phyloP scores from a whole-genome alignment of 257 asterid genomes.

The Petunia secreta region DNA sequence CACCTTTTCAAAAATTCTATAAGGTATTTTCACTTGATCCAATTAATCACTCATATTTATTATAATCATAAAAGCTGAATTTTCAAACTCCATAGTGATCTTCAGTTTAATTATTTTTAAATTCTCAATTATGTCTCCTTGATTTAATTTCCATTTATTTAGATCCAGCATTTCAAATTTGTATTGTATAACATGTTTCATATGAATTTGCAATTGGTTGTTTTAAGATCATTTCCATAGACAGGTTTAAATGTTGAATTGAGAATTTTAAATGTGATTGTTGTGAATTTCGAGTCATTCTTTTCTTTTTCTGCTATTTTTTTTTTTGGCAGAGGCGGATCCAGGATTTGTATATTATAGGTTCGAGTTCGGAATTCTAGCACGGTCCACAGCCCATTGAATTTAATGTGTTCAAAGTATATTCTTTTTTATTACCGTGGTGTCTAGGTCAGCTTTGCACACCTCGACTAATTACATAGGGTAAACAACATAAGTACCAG shows the following conservation, averaged over 20 bases:
- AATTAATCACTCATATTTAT: neutral
- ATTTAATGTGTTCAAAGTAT: too few species aligned
- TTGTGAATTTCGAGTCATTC: neutral
- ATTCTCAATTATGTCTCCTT: neutral
- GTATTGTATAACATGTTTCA: neutral
- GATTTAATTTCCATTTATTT: neutral
- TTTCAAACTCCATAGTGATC: neutral
- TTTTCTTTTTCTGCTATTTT: neutral
- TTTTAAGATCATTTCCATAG: neutral
- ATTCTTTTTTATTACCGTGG: too few species aligned
- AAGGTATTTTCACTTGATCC: constrained; percentile 11
- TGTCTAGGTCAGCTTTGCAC: too few species aligned
- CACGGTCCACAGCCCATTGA: too few species aligned
- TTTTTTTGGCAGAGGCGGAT: neutral
- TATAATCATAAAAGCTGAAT: neutral
- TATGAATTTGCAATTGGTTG: neutral
- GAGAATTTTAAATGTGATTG: neutral
- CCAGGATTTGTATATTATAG: too few species aligned
- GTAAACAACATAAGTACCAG: too few species aligned
- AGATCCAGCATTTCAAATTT: constrained; percentile 8
- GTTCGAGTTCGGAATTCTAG: too few species aligned
- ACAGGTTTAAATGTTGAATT: neutral
- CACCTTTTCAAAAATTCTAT: neutral
- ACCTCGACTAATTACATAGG: too few species aligned
- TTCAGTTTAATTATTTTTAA: neutral